Evolutionary conservation across 2,329 filamentous ascomycete species (phyloP).

Genomic region (Penicillium decumbens): DNA sequence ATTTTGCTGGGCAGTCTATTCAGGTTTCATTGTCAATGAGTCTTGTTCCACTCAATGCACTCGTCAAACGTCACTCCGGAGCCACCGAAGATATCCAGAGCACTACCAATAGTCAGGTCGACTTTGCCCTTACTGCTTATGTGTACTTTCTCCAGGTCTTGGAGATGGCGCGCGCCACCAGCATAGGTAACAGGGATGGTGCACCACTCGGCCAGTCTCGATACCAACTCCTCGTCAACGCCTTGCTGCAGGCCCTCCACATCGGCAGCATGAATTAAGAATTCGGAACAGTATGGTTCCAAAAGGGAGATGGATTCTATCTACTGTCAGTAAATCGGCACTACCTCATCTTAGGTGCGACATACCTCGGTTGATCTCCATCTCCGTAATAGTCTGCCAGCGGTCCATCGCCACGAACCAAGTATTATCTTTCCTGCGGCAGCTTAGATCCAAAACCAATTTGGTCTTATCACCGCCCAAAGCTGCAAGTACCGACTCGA

Average conservation of each 20-base stretch:
- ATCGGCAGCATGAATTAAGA: slow-evolving; percentile 94
- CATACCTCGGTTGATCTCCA: slow-evolving; percentile 82
- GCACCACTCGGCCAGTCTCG: slow-evolving; percentile 75
- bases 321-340: not conserved
- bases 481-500: slow-evolving; percentile 67
- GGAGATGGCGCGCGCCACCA: slow-evolving; percentile 77
- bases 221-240: slow-evolving; percentile 80
- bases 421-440: slow-evolving; percentile 65
- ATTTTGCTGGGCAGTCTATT: not conserved
- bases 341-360: not conserved
- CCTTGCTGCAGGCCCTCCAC: slow-evolving; percentile 91
- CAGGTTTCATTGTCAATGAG: slow-evolving; percentile 21
- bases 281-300: slow-evolving; percentile 91
- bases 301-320: slow-evolving; percentile 73
- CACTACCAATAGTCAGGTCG: slow-evolving; percentile 93
- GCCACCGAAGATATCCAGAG: slow-evolving; percentile 92
- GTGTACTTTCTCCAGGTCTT: slow-evolving; percentile 79
- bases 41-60: slow-evolving; percentile 79
- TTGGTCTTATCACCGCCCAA: slow-evolving; percentile 71
- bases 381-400: slow-evolving; percentile 96
- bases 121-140: slow-evolving; percentile 72
- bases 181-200: slow-evolving; percentile 93
- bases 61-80: slow-evolving; percentile 80
- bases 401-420: slow-evolving; percentile 99
- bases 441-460: slow-evolving; percentile 93